Percentiles rank a stretch among this genome's conserved stretches.
phyloP scores from a whole-genome alignment of 176 grass and related monocot species.

The Elymus sibiricus region DNA sequence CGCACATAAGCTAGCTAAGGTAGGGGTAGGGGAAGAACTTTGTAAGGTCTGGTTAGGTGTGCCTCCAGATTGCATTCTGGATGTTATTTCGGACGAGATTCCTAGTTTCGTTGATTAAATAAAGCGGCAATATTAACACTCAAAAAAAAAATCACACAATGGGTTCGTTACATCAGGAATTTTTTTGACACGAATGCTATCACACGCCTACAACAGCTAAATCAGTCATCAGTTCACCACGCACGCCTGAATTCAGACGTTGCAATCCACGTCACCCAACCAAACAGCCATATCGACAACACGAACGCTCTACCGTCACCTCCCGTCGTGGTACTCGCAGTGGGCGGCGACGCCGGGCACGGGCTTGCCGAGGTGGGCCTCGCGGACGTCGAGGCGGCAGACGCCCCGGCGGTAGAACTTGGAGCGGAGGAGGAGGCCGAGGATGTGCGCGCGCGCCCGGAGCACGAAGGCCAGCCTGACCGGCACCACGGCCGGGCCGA shows the following conservation, averaged over 20 bases:
- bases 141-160: too few species aligned
- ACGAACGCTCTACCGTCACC: slow-evolving; percentile 12
- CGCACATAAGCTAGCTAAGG: too few species aligned
- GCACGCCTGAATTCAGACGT: neutral
- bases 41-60: too few species aligned
- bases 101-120: too few species aligned
- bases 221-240: neutral
- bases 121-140: too few species aligned
- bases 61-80: too few species aligned
- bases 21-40: too few species aligned
- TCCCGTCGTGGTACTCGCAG: slow-evolving; percentile 71
- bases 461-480: slow-evolving; percentile 61
- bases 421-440: slow-evolving; percentile 78
- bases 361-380: slow-evolving; percentile 53
- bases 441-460: slow-evolving; percentile 79
- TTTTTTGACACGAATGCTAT: neutral
- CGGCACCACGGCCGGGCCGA: slow-evolving; percentile 59
- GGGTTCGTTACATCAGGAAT: too few species aligned
- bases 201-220: neutral
- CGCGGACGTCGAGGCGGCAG: slow-evolving; percentile 54
- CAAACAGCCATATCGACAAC: neutral
- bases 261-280: neutral
- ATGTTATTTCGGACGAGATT: too few species aligned
- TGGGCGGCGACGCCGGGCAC: slow-evolving; percentile 16
- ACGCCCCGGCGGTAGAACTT: slow-evolving; percentile 89